Base-by-base conservation (phyloP, 192 early-diverging fungal species). In the Entomortierella lignicola region DNA sequence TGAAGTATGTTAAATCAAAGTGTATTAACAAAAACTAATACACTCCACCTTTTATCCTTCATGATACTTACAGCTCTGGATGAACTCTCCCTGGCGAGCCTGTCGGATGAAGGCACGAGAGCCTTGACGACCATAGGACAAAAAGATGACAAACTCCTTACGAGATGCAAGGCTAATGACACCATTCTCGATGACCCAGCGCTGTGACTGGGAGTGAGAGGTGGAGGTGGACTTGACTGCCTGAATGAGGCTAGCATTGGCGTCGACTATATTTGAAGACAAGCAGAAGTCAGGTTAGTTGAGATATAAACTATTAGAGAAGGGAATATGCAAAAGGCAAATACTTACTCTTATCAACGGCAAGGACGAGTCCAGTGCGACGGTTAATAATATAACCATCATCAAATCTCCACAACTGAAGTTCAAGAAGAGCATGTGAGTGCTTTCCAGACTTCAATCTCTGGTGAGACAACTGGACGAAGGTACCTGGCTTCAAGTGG, bases 361-460 rank as follows among this genome's bases (percentile, higher is more conserved):
- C 59, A 12, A 81, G 64, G 3, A 56, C 69, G 23, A 81, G 69
- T 1, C 70, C 70, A 23, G 63, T 68, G 63, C 79, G 68, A 71
- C 70, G 69, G 51, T 81, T 81, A 27, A 81, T 68, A 25, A 81
- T 64, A 37, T 67, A 61, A 47, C 79, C 79, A 54, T 71, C 64
- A 27, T 67, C 53, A 27, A 63, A 72, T 26, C 79, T 63, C 79
- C 79, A 81, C 27, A 81, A 70, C 65, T 81, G 79, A 30, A 77
- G 73, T 60, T 77, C 73, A 3, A 77, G 60, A 31, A 67, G 66
- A 41, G 73, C 66, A 32, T 77, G 73, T 11, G 73, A 77, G n/a
- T 77, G 53, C 66, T 77, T 77, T 39, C 73, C 73, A 52, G 73
- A 77, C 66, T 63, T 77, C 44, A 77, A 61, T 42, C 37, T 77